These are phyloP conservation scores for Venturia oleaginea DNA, from an alignment of 2,329 filamentous ascomycete species.

Conservation along the genomic window DNA sequence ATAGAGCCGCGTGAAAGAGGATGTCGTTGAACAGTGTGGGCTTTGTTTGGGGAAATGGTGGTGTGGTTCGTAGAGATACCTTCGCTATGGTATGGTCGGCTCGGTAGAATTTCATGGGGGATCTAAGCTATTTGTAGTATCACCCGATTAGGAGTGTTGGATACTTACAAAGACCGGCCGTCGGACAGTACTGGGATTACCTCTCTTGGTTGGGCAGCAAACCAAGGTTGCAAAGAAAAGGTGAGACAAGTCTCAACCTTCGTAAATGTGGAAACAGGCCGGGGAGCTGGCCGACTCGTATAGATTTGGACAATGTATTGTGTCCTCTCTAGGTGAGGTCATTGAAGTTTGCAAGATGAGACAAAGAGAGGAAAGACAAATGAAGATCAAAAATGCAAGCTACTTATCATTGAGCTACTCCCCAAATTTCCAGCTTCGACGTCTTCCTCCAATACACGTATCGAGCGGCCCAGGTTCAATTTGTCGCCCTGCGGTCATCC, in stretches of 20 bases:
- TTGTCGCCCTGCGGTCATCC: not conserved
- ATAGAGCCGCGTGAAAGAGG: not conserved
- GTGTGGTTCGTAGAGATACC: not conserved
- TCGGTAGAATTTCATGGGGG: not conserved
- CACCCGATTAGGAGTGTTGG: not conserved
- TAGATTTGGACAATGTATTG: not conserved
- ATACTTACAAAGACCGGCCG: not conserved
- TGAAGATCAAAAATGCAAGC: not conserved
- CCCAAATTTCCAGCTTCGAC: not conserved
- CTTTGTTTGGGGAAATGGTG: not conserved
- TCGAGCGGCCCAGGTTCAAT: not conserved
- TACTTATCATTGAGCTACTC: not conserved
- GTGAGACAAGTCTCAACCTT: not conserved
- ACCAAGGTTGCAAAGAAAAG: not conserved
- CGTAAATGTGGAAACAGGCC: not conserved
- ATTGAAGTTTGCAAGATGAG: not conserved
- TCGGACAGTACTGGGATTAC: conserved; percentile 1
- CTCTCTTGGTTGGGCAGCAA: not conserved
- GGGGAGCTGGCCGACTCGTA: not conserved
- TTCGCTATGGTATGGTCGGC: not conserved
- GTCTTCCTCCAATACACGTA: not conserved
- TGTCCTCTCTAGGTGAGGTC: not conserved
- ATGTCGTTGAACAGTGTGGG: not conserved
- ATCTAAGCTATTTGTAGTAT: conserved; percentile 5
- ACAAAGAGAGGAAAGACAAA: conserved; percentile 6